Percentiles rank a stretch among this genome's conserved stretches.
These are phyloP conservation scores for Xerocomus brunneocitrinus DNA, from an alignment of 768 basidiomycete genomes.

Conservation along the genomic window DNA sequence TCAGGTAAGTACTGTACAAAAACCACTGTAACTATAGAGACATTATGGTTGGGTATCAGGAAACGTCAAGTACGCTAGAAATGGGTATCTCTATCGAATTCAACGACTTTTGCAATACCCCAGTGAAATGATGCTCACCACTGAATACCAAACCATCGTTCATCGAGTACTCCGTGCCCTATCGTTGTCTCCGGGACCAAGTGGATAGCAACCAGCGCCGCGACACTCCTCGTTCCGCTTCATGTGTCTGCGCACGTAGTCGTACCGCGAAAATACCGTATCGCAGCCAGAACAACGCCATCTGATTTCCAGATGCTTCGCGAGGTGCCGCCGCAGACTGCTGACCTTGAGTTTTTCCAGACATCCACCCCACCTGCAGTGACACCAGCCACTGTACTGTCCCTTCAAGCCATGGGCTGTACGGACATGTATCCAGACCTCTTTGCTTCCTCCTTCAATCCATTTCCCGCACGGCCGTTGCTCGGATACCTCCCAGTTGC, in stretches of 20 bases:
- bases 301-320: slow-evolving; percentile 8
- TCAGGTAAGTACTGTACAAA: background rate
- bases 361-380: slow-evolving; percentile 10
- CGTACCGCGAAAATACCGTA: slow-evolving; percentile 3
- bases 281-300: slow-evolving; percentile 12
- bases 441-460: slow-evolving; percentile 10
- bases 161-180: background rate
- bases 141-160: background rate
- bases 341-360: slow-evolving; percentile 8
- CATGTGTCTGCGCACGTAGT: slow-evolving; percentile 8
- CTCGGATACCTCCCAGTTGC: slow-evolving; percentile 1
- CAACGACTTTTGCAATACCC: background rate
- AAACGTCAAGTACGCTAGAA: background rate
- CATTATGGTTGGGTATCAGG: background rate
- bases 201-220: background rate
- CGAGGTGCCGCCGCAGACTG: slow-evolving; percentile 8
- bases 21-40: background rate
- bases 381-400: background rate
- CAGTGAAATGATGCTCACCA: background rate
- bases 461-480: background rate
- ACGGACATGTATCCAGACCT: slow-evolving; percentile 11
- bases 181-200: background rate
- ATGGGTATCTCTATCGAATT: background rate
- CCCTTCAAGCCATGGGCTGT: slow-evolving; percentile 11
- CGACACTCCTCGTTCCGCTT: slow-evolving; percentile 2